Percentiles rank a stretch among this genome's conserved stretches.
Conservation (phyloP, 2,329 filamentous ascomycete species). For the Fusarium fracticaudum region DNA sequence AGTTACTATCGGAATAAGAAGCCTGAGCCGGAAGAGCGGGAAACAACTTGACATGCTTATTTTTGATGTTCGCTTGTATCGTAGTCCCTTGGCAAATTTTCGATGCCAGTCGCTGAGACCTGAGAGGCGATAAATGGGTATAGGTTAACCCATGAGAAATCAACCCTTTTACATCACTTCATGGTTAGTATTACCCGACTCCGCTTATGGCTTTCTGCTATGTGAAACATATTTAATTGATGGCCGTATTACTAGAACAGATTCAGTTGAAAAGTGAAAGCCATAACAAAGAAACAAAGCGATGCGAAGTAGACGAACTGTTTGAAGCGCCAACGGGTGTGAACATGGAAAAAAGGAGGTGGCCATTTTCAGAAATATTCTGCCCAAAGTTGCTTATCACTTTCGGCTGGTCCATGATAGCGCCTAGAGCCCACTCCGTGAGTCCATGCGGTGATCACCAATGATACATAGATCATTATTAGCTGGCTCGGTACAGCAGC, state of each 20-base stretch:
- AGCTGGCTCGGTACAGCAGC: neutral
- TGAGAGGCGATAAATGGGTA: neutral
- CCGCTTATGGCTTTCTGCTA: neutral
- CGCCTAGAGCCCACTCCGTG: neutral
- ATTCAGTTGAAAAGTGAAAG: neutral
- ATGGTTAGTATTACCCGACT: neutral
- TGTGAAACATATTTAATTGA: neutral
- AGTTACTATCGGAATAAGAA: neutral
- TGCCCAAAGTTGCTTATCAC: slow-evolving; percentile 1
- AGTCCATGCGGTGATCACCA: slow-evolving; percentile 9
- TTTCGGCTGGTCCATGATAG: neutral
- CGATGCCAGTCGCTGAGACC: neutral
- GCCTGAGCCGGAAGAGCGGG: neutral
- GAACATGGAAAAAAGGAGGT: slow-evolving; percentile 37
- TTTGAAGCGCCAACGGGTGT: slow-evolving; percentile 3
- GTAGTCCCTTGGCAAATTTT: neutral
- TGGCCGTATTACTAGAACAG: neutral
- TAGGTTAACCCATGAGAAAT: neutral
- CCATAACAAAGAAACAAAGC: slow-evolving; percentile 5
- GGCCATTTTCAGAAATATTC: slow-evolving; percentile 13
- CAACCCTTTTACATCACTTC: neutral
- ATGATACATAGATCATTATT: slow-evolving; percentile 16
- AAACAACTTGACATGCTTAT: slow-evolving; percentile 11
- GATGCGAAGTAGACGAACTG: neutral
- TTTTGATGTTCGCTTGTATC: slow-evolving; percentile 1